phyloP scores from a whole-genome alignment of 2,329 filamentous ascomycete genomes.

The Paecilomyces niveus region DNA sequence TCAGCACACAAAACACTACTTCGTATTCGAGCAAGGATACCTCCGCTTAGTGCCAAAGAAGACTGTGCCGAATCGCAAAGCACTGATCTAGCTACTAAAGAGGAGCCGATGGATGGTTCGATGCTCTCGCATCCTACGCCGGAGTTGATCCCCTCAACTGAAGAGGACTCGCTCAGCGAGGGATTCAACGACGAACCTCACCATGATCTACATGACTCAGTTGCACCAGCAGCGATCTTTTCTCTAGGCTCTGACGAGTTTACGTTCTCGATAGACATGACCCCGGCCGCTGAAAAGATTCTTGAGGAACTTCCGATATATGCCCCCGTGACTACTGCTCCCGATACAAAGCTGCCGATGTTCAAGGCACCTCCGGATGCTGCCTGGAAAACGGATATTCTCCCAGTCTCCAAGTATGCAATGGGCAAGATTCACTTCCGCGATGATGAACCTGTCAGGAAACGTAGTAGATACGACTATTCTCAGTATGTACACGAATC shows the following conservation, averaged over 20 bases:
- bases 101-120: conserved; percentile 25
- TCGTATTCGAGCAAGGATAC: conserved; percentile 52
- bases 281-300: conserved; percentile 67
- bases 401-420: conserved; percentile 81
- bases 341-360: conserved; percentile 50
- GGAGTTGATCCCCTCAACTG: conserved; percentile 58
- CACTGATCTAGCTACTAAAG: conserved; percentile 21
- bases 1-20: conserved; percentile 58
- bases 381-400: conserved; percentile 66
- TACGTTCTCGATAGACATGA: conserved; percentile 68
- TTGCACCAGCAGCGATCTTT: conserved; percentile 71
- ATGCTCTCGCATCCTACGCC: conserved; percentile 51
- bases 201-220: conserved; percentile 34
- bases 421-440: conserved; percentile 70
- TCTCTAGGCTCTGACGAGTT: conserved; percentile 75
- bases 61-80: conserved; percentile 20
- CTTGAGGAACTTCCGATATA: conserved; percentile 77
- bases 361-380: conserved; percentile 61
- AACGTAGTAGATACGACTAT: conserved; percentile 78
- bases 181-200: conserved; percentile 39
- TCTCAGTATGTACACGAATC: conserved; percentile 63
- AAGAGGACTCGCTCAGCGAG: conserved; percentile 51
- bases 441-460: conserved; percentile 58
- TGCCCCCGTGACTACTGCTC: conserved; percentile 51
- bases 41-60: conserved; percentile 17